Conservation (phyloP, 2,329 filamentous ascomycete species). For the Thelonectria discophora region DNA sequence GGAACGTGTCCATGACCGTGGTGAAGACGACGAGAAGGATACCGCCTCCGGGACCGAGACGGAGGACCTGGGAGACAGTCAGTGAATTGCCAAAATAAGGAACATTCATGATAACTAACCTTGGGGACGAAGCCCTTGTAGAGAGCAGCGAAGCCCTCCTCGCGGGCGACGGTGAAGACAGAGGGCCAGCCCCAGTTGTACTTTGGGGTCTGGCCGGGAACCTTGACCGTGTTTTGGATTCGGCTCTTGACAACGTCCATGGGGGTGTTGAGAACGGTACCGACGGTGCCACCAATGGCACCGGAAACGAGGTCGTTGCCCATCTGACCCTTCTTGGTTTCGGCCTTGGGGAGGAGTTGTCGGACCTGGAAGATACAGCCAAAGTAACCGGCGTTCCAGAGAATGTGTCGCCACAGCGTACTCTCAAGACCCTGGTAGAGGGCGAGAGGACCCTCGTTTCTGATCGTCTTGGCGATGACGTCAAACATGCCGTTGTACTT, state of each 20-base stretch:
- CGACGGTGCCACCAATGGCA: conserved; percentile 83
- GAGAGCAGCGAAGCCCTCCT: conserved; percentile 90
- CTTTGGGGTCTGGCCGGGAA: conserved; percentile 84
- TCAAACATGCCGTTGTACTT: conserved; percentile 88
- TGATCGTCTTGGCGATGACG: conserved; percentile 82
- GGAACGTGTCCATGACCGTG: conserved; percentile 93
- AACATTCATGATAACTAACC: conserved; percentile 63
- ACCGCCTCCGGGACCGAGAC: conserved; percentile 65
- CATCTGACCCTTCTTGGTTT: conserved; percentile 83
- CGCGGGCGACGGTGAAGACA: conserved; percentile 84
- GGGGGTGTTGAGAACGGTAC: conserved; percentile 93
- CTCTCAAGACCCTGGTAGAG: conserved; percentile 98
- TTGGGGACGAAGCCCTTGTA: conserved; percentile 99
- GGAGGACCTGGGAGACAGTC: conserved; percentile 47
- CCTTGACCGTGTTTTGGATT: conserved; percentile 91
- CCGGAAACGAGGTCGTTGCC: conserved; percentile 89
- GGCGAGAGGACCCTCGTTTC: conserved; percentile 82
- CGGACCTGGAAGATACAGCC: conserved; percentile 98
- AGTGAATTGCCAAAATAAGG: neutral
- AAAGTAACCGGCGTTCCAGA: conserved; percentile 96
- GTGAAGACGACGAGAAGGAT: conserved; percentile 87
- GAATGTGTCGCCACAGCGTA: conserved; percentile 91
- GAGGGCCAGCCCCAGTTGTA: conserved; percentile 99
- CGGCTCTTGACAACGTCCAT: conserved; percentile 98
- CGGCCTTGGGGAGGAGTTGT: conserved; percentile 80